Evolutionary conservation across 2,329 filamentous ascomycete genomes (phyloP).

Genomic region (Calonectria multiphialidica): DNA sequence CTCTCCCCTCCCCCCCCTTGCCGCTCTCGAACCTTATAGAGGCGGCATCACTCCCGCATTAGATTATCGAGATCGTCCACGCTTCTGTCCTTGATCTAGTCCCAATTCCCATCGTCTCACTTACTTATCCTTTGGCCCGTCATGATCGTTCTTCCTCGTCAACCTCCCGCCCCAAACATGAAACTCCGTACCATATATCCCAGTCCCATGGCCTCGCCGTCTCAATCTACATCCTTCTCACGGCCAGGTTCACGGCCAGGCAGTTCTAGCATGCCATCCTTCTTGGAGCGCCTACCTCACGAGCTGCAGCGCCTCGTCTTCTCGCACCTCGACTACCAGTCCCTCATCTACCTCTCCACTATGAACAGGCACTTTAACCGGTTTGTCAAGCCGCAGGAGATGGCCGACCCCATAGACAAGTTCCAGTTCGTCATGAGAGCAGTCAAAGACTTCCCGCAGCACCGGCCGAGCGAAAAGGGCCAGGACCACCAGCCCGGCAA

Average conservation of each 20-base stretch:
- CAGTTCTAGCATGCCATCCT: constrained; percentile 35
- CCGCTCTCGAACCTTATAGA: constrained; percentile 38
- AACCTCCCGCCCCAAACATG: constrained; percentile 32
- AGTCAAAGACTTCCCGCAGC: constrained; percentile 55
- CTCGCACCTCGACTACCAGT: constrained; percentile 53
- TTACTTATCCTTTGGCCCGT: constrained; percentile 5
- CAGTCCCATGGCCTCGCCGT: constrained; percentile 19
- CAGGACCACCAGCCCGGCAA: constrained; percentile 54
- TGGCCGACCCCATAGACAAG: constrained; percentile 52
- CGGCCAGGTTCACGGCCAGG: background rate
- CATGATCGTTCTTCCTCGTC: constrained; percentile 47
- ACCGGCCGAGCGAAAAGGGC: constrained; percentile 52
- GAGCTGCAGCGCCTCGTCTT: constrained; percentile 51
- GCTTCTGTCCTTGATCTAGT: constrained; percentile 18
- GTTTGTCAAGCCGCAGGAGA: constrained; percentile 48
- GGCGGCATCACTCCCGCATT: constrained; percentile 37
- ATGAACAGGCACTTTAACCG: constrained; percentile 51
- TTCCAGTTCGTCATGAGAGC: constrained; percentile 56
- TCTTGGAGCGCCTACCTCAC: constrained; percentile 49
- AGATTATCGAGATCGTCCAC: constrained; percentile 40
- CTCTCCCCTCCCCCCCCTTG: constrained; percentile 16
- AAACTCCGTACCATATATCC: constrained; percentile 29
- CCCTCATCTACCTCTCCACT: constrained; percentile 54
- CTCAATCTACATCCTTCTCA: constrained; percentile 5
- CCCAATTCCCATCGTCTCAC: constrained; percentile 15